Evolutionary conservation across 371 early-diverging fungal genomes (phyloP), one percentile per base, ranked within the genome.

Genomic region (Zychaea mexicana): DNA sequence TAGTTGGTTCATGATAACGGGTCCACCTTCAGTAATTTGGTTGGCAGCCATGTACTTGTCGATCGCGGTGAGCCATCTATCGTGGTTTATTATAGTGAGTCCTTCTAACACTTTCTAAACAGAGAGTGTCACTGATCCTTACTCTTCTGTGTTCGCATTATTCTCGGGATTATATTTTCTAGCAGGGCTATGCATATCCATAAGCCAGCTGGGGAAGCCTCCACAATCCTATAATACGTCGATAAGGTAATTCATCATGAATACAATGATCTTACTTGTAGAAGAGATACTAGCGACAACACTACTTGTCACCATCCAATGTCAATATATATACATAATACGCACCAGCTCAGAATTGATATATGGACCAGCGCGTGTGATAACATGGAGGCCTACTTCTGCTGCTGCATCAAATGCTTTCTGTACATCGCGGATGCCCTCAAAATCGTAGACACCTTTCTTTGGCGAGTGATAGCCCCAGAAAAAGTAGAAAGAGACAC

Each of bases 401-500:
- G 57, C 39, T 21, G 66, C 70, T 22, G 66, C 49, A 53, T 64
- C 62, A 39, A 71, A 53, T 9, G 64, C 45, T 26, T 62, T 62
- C 59, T 71, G 64, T 30, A 71, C 47, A 52, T 71, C 72, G 28
- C 68, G 68, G 47, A 71, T 52, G 2, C 72, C 68, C 4, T 33
- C 52, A 46, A 71, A 68, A 31, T 71, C 72, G 52, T 63, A 62
- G 46, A 53, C 61, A 4, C 62, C 62, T 33, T 60, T 62, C 26
- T 66, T 70, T 21, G 66, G 52, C 17, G 66, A 66, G 31, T 70
- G 70, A 19, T 57, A 70, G 13, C 70, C 70, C 70, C 70, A 70
- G 59, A 66, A 66, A 24, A 70, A 70, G 55, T 70, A 70, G 30
- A 61, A 62, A 12, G 67, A 66, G 8, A 60, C 70, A 24, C 67